Evolutionary conservation across 2,329 filamentous ascomycete species (phyloP), one percentile per base, ranked within the genome.

Genomic region (Fusarium pseudonygamai): DNA sequence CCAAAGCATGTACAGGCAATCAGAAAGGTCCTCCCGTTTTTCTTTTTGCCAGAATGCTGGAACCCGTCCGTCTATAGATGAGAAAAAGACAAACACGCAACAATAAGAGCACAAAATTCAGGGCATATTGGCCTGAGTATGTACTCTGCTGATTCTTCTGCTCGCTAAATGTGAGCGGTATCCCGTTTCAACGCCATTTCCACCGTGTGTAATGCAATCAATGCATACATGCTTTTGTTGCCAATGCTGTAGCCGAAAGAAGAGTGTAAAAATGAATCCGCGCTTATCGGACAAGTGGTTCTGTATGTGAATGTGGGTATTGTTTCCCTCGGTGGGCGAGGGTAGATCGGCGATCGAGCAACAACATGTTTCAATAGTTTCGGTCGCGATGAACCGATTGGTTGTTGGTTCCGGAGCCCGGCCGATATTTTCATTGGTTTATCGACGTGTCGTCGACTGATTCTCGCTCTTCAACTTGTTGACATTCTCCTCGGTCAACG

Each of bases 401-500:
- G 45, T 49, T 36, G 42, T 34, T 36, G 40, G 53, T 52, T 55
- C 61, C 45, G 26, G 45, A 55, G 37, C 43, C 16, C 28, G 37
- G 34, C 26, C 39, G 24, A 36, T 37, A 20, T 36, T 30, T 32
- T 52, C 11, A 36, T 58, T 40, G 26, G 63, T 37, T 59, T 75
- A 76, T 49, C 68, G 70, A 30, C 71, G 75, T 56, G 68, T 53
- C 36, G 66, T 69, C 42, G 69, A 70, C 50, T 74, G 70, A 50
- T 77, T 82, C 62, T 85, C 82, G 64, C 79, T 80, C 64, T 83
- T 82, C 49, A 89, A 74, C 68, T 81, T 86, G 40, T 84, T 86
- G 52, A 89, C 80, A 72, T 89, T 89, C 75, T 87, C 87, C 69
- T 87, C 85, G 3, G 87, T 89, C 69, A 89, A 74, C 10, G 84